Base-by-base conservation (phyloP, 768 basidiomycete species). In the Podaxis sp. region DNA sequence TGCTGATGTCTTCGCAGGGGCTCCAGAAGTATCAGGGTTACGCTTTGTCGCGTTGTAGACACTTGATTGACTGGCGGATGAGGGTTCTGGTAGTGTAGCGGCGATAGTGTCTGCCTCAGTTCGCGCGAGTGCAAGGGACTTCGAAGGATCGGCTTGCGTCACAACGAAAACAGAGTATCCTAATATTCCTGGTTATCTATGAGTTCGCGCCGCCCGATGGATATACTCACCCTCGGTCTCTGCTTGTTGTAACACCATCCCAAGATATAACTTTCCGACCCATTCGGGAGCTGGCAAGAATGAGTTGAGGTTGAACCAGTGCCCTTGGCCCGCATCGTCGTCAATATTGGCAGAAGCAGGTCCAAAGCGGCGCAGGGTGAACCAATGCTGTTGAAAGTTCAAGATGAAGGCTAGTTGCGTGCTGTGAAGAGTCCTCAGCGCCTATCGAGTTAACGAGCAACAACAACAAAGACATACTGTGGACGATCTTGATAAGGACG, bases 241-340 rank as follows among this genome's bases (percentile, higher is more conserved):
- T 19, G 94, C 90, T 74, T 96, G 92, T 63, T 93, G 87, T 40
- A 97, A 75, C 53, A 93, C 85, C 89, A 96, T 89, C 56, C 86
- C 85, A 3, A 97, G 84, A 75, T 94, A 95, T 1, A 87, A 83
- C 66, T 85, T 89, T 29, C 90, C 82, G 33, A 97, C 83, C 91
- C 93, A 93, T 72, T 94, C 87, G 8, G 95, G 94, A 4, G 74
- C 71, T 37, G 78, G 64, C 13, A 88, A 76, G 66, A 82, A 88
- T 8, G 94, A 95, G 70, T 96, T 90, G 9, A 96, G 80, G 72
- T 96, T 94, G 76, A 92, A 94, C 93, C 93, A 95, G 71, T 92
- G 87, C 12, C 85, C 87, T 56, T 79, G 76, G 36, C 79, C 84
- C 15, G 73, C 71, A 69, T 85, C 82, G 29, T 73, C 64, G 37